A percentile compares a stretch with the other conserved stretches of the same genome.
These are phyloP conservation scores for Acmispon strigosus DNA, from an alignment of 306 rosid genomes.

Conservation along the genomic window DNA sequence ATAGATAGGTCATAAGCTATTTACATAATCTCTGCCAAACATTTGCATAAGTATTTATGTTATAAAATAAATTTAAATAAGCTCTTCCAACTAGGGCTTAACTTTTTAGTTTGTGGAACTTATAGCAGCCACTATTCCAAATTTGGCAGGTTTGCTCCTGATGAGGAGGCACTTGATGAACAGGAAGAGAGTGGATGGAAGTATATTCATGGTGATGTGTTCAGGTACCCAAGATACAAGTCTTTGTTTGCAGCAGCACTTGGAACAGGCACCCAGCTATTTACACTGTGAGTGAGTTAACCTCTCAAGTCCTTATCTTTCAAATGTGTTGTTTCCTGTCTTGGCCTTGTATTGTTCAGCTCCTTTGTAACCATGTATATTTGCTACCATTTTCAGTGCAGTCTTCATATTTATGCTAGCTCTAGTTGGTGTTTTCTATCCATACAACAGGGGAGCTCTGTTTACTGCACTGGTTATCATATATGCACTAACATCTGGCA, in stretches of 20 bases:
- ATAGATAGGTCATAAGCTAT: too few species aligned
- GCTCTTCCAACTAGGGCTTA: neutral
- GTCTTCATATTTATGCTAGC: conserved; percentile 44
- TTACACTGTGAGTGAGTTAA: conserved; percentile 42
- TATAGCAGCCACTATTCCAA: neutral
- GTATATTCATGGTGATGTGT: conserved; percentile 40
- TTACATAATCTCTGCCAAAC: too few species aligned
- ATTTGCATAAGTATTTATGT: too few species aligned
- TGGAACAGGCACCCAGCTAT: conserved; percentile 42
- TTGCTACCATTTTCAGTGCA: conserved; percentile 33
- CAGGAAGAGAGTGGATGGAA: conserved; percentile 47
- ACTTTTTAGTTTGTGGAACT: neutral
- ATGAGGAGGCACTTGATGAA: conserved; percentile 38
- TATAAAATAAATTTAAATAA: too few species aligned
- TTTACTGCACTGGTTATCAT: conserved; percentile 44
- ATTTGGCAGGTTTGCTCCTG: conserved; percentile 30
- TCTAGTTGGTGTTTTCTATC: conserved; percentile 46
- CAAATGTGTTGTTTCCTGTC: neutral
- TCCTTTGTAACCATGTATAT: neutral
- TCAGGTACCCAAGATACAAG: conserved; percentile 38
- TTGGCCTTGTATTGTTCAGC: conserved; percentile 1
- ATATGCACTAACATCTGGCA: conserved; percentile 40
- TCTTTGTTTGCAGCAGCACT: conserved; percentile 43
- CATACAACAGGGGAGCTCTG: conserved; percentile 48
- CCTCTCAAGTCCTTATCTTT: neutral